phyloP scores from a whole-genome alignment of 2,329 filamentous ascomycete genomes.

The Aspergillus ochraceus region DNA sequence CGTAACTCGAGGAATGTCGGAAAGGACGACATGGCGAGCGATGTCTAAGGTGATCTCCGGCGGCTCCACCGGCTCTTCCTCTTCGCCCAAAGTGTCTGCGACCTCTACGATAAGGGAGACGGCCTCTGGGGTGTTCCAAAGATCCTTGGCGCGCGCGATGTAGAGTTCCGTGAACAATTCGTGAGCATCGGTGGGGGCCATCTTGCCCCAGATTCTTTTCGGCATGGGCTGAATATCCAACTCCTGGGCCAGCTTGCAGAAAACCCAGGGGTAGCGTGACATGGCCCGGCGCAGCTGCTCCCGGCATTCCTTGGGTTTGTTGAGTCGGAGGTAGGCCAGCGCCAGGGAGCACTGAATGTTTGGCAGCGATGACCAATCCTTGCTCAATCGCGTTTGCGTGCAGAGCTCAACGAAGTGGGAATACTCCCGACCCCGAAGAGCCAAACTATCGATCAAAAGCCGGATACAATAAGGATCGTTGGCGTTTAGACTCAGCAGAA shows the following conservation, averaged over 20 bases:
- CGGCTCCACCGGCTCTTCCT: conserved; percentile 45
- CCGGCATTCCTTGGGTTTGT: conserved; percentile 65
- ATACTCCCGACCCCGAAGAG: conserved; percentile 76
- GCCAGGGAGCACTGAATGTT: conserved; percentile 76
- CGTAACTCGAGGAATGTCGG: conserved; percentile 71
- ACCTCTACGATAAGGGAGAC: conserved; percentile 68
- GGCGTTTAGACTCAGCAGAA: conserved; percentile 73
- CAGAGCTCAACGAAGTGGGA: conserved; percentile 73
- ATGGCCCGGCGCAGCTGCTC: conserved; percentile 68
- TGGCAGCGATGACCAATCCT: conserved; percentile 57
- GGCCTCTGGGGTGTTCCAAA: conserved; percentile 80
- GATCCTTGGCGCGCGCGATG: conserved; percentile 70
- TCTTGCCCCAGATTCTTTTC: conserved; percentile 77
- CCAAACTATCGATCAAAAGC: conserved; percentile 79
- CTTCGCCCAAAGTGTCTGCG: conserved; percentile 54
- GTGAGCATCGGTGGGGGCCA: conserved; percentile 64
- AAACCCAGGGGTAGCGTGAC: conserved; percentile 77
- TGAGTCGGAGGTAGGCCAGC: conserved; percentile 72
- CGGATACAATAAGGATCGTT: conserved; percentile 80
- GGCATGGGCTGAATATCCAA: conserved; percentile 75
- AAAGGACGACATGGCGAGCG: conserved; percentile 75
- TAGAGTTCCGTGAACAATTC: conserved; percentile 75
- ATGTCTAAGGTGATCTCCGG: conserved; percentile 55
- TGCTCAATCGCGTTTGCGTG: conserved; percentile 50
- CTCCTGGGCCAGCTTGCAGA: conserved; percentile 75